These are phyloP conservation scores for Pecoramyces ruminantium DNA, from an alignment of 192 early-diverging fungal genomes.

Conservation along the genomic window DNA sequence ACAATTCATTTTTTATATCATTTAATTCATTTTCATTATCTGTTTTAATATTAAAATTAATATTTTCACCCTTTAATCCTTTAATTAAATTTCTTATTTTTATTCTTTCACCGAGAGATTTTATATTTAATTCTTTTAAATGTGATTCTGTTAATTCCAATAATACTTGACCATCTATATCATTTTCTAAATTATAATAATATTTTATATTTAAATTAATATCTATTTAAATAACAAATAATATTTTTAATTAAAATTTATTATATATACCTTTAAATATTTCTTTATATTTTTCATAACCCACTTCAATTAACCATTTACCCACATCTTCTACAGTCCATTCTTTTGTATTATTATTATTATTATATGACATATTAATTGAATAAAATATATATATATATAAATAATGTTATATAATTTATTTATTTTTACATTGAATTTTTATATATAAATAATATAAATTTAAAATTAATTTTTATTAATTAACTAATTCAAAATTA, in stretches of 20 bases:
- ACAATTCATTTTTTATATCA: not conserved
- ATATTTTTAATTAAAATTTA: no score
- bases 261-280: not conserved
- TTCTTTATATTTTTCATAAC: not conserved
- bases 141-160: constrained; percentile 10
- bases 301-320: not conserved
- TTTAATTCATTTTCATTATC: not conserved
- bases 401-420: no score
- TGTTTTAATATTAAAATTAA: not conserved
- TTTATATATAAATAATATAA: no score
- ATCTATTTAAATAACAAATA: no score
- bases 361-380: no score
- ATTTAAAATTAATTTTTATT: no score
- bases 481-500: no score
- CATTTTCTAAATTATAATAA: constrained; percentile 17
- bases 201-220: no score
- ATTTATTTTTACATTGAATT: no score
- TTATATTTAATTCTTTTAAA: constrained; percentile 16
- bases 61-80: constrained; percentile 7
- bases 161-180: constrained; percentile 18
- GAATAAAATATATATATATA: no score
- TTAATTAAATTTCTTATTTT: constrained; percentile 5
- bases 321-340: not conserved
- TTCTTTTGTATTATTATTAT: not conserved
- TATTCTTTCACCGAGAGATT: constrained; percentile 14